Conservation (phyloP, 306 rosid genomes). For the Delonix regia region DNA sequence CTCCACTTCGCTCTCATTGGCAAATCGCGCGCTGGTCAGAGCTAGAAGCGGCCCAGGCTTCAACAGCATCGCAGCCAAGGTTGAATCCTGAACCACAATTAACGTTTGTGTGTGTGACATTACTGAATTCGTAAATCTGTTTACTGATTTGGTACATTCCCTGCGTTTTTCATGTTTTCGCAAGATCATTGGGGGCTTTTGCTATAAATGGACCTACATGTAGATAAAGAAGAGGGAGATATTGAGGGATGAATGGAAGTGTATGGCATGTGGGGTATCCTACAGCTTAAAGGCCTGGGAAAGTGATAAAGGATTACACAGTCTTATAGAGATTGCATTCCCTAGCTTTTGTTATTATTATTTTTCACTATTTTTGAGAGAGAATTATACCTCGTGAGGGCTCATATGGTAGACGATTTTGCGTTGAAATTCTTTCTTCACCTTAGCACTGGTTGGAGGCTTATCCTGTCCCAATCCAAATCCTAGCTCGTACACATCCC, state of each 20-base stretch:
- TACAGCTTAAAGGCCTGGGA: slow-evolving; percentile 15
- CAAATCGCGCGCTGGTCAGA: slow-evolving; percentile 54
- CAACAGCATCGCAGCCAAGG: slow-evolving; percentile 82
- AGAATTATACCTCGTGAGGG: slow-evolving; percentile 70
- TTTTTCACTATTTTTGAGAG: neutral
- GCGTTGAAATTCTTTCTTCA: slow-evolving; percentile 83
- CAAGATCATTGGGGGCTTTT: neutral
- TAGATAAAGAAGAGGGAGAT: slow-evolving; percentile 43
- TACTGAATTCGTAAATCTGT: neutral
- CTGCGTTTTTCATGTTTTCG: neutral
- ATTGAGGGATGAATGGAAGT: slow-evolving; percentile 14
- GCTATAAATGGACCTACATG: slow-evolving; percentile 38
- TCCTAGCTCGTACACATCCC: slow-evolving; percentile 69
- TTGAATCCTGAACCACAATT: slow-evolving; percentile 65
- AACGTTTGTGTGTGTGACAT: neutral
- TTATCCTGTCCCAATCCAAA: slow-evolving; percentile 75
- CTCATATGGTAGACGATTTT: slow-evolving; percentile 66
- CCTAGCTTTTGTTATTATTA: too few species aligned
- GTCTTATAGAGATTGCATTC: slow-evolving; percentile 29
- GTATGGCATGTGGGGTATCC: slow-evolving; percentile 37
- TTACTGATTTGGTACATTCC: neutral
- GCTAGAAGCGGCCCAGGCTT: slow-evolving; percentile 83
- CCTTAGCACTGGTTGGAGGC: slow-evolving; percentile 80
- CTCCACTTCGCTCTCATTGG: slow-evolving; percentile 41
- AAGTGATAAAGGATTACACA: slow-evolving; percentile 28